phyloP scores from a whole-genome alignment of 2,329 filamentous ascomycete species.

The Colletotrichum sublineola region DNA sequence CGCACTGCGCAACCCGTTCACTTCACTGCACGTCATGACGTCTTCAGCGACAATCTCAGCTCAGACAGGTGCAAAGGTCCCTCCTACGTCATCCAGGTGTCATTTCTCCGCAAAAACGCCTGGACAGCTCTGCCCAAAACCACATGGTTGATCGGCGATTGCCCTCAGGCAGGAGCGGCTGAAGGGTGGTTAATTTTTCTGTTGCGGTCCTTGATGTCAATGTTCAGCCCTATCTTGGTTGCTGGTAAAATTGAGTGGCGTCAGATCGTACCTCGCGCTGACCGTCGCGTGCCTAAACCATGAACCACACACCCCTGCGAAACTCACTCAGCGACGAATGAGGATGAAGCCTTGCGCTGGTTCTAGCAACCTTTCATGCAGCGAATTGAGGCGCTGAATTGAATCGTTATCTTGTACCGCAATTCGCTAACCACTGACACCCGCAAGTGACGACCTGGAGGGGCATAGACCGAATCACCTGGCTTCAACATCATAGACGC shows the following conservation, averaged over 20 bases:
- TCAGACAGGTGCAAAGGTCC: conserved; percentile 29
- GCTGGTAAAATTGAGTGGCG: neutral
- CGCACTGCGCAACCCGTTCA: conserved; percentile 18
- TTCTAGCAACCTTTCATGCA: neutral
- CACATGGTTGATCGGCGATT: conserved; percentile 35
- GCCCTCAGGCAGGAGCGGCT: neutral
- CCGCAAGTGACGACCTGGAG: neutral
- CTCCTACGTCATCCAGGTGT: conserved; percentile 36
- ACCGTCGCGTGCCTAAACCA: conserved; percentile 15
- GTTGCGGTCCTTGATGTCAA: conserved; percentile 7
- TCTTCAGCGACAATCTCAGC: conserved; percentile 37
- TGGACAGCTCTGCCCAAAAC: conserved; percentile 23
- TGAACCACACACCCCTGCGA: conserved; percentile 18
- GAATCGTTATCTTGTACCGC: neutral
- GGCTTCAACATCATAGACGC: neutral
- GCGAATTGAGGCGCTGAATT: neutral
- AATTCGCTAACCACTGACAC: neutral
- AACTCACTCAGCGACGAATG: neutral
- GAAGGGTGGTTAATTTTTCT: neutral
- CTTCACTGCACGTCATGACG: conserved; percentile 38
- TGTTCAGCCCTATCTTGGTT: conserved; percentile 23
- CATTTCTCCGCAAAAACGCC: conserved; percentile 37
- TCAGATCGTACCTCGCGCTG: conserved; percentile 8
- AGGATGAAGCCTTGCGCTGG: neutral
- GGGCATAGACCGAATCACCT: neutral